phyloP scores from a whole-genome alignment of 148 eudicot species.

The Drosera capensis region DNA sequence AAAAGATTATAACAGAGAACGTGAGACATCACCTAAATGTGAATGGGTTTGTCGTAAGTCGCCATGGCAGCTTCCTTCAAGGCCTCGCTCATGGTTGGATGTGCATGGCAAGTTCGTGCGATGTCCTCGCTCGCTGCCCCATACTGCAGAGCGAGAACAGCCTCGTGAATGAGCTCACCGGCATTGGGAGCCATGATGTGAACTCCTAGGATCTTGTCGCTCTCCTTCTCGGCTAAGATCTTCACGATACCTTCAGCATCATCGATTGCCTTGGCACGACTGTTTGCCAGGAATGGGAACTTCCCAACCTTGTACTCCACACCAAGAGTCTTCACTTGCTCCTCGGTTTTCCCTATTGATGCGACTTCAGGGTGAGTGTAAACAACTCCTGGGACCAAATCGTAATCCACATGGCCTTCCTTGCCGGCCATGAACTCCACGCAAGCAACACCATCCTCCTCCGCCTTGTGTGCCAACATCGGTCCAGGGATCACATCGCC shows the following conservation, averaged over 20 bases:
- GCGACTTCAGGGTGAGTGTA: slow-evolving; percentile 97
- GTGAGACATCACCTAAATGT: slow-evolving; percentile 17
- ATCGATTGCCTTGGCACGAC: slow-evolving; percentile 94
- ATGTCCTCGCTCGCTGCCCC: slow-evolving; percentile 97
- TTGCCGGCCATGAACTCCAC: slow-evolving; percentile 94
- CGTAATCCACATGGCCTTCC: slow-evolving; percentile 88
- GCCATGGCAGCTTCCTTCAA: slow-evolving; percentile 93
- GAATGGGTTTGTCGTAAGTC: slow-evolving; percentile 30
- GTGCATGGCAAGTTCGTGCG: slow-evolving; percentile 97
- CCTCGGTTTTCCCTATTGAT: slow-evolving; percentile 85
- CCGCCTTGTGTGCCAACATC: slow-evolving; percentile 97
- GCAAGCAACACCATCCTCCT: slow-evolving; percentile 92
- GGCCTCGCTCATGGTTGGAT: slow-evolving; percentile 98
- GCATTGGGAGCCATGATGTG: slow-evolving; percentile 94
- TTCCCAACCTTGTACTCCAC: slow-evolving; percentile 71
- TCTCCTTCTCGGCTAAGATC: slow-evolving; percentile 78
- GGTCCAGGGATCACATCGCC: slow-evolving; percentile 97
- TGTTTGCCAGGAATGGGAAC: slow-evolving; percentile 84
- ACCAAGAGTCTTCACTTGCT: slow-evolving; percentile 80
- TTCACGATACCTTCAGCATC: slow-evolving; percentile 95
- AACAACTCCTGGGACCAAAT: slow-evolving; percentile 87
- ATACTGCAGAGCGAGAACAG: slow-evolving; percentile 63
- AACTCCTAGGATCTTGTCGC: slow-evolving; percentile 78
- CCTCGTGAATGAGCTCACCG: slow-evolving; percentile 96
- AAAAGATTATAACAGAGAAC: neutral